A percentile compares a stretch with the other conserved stretches of the same genome.
phyloP scores from a whole-genome alignment of 805 yeast species.

The Lipomyces chichibuensis region DNA sequence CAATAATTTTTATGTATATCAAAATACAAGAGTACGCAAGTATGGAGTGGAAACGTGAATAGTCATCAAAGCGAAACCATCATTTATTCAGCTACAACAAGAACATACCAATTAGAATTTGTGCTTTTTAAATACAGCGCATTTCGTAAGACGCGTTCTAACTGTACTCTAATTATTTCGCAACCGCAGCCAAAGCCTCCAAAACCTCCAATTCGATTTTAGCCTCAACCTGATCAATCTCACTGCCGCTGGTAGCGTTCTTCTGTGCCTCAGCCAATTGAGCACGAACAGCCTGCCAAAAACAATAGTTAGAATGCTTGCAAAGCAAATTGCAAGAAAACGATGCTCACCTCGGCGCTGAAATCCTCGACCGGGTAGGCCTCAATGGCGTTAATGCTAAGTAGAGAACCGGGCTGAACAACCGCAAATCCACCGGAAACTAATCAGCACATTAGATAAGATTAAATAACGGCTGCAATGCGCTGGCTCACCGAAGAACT shows the following conservation, averaged over 20 bases:
- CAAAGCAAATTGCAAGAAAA: neutral
- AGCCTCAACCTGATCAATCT: constrained; percentile 90
- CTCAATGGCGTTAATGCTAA: constrained; percentile 91
- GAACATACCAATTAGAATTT: neutral
- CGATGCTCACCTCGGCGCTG: constrained; percentile 56
- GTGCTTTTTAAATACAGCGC: neutral
- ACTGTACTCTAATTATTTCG: constrained; percentile 55
- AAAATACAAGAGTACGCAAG: no score
- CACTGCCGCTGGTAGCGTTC: constrained; percentile 76
- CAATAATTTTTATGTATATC: neutral
- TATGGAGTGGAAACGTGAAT: no score
- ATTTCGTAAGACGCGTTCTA: neutral
- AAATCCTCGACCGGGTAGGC: constrained; percentile 90
- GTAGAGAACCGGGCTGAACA: constrained; percentile 89
- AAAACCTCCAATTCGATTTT: constrained; percentile 93
- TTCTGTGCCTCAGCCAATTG: constrained; percentile 92
- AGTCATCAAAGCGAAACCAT: neutral
- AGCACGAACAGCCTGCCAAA: constrained; percentile 63
- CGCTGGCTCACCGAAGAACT: constrained; percentile 58
- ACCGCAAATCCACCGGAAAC: constrained; percentile 97
- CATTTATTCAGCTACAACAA: neutral
- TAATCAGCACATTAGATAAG: constrained; percentile 5
- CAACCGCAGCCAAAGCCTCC: constrained; percentile 86
- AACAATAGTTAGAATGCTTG: neutral
- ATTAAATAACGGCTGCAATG: no score